Evolutionary conservation across 371 early-diverging fungal species (phyloP), one percentile per base, ranked within the genome.

Genomic region (Fennellomyces sp.): DNA sequence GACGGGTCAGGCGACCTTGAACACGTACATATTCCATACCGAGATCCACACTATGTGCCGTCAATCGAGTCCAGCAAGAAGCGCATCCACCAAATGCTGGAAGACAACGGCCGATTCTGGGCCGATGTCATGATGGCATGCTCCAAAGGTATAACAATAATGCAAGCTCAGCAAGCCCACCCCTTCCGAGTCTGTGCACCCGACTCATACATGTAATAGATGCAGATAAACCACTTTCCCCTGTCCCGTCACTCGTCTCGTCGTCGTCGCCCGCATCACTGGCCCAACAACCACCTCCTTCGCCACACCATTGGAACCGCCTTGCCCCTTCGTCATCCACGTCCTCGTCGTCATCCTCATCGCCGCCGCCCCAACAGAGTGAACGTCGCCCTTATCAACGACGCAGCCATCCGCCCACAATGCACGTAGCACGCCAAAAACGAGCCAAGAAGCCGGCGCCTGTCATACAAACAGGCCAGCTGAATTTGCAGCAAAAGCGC

Each of bases 91-190:
- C 61, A 64, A 45, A 70, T 70, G 75, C 60, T 75, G 13, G 68
- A 70, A 51, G 55, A 60, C 27, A 75, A 75, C 57, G 68, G 75
- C 7, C 65, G 64, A 4, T 68, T 70, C 54, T 75, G 75, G 75
- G 54, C 69, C 12, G 71, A 70, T 47, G 63, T 75, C 33, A 70
- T 66, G 65, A 50, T 49, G 31, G 21, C 65, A 25, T 64, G 39
- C 28, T 58, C 59, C 19, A 57, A 57, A 64, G 59, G 64, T 63
- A 61, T 26, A 47, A 19, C 7, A 49, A 8, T 33, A 33, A 59
- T 27, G 28, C 35, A 23, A 52, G 21, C 26, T 23, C 26, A n/a
- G 31, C 50, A 23, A 17, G 35, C 45, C 45, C 13, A 26, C 12
- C 51, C 45, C 30, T 30, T 47, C 25, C 39, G 11, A 29, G 31